Evolutionary conservation across 129 eudicot genomes (phyloP).

Genomic region (Scalesia atractyloides): DNA sequence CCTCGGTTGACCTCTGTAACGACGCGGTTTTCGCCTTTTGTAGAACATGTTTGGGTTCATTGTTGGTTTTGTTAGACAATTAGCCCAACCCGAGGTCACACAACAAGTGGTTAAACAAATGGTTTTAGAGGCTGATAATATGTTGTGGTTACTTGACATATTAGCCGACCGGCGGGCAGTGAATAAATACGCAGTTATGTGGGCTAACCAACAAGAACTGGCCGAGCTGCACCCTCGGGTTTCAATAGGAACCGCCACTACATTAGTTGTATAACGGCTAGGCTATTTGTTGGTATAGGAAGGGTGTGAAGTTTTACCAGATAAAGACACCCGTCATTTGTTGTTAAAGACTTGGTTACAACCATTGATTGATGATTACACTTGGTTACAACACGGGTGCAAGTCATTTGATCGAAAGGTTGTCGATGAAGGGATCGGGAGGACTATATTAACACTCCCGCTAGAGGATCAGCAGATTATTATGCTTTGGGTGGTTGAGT

Average conservation of each 20-base stretch:
- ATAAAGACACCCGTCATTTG: constrained; percentile 69
- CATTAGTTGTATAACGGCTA: constrained; percentile 73
- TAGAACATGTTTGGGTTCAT: constrained; percentile 47
- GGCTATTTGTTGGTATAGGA: constrained; percentile 87
- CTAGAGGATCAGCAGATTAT: constrained; percentile 93
- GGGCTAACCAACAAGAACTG: constrained; percentile 81
- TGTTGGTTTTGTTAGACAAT: constrained; percentile 53
- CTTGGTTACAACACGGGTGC: constrained; percentile 90
- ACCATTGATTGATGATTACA: constrained; percentile 82
- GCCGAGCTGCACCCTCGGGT: constrained; percentile 59
- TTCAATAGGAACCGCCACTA: constrained; percentile 56
- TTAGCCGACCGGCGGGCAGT: constrained; percentile 69
- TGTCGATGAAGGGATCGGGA: constrained; percentile 96
- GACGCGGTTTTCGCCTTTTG: constrained; percentile 66
- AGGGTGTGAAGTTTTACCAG: constrained; percentile 78
- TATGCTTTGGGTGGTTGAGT: constrained; percentile 80
- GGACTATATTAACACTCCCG: constrained; percentile 88
- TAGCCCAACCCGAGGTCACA: constrained; percentile 53
- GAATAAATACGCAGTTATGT: constrained; percentile 70
- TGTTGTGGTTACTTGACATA: constrained; percentile 86
- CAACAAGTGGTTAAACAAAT: constrained; percentile 53
- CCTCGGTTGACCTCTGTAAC: constrained; percentile 55
- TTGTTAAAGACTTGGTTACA: constrained; percentile 78
- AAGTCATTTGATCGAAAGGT: constrained; percentile 83
- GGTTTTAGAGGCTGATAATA: constrained; percentile 77